phyloP scores from a whole-genome alignment of 2,329 filamentous ascomycete genomes.

The Verticillium albo-atrum region DNA sequence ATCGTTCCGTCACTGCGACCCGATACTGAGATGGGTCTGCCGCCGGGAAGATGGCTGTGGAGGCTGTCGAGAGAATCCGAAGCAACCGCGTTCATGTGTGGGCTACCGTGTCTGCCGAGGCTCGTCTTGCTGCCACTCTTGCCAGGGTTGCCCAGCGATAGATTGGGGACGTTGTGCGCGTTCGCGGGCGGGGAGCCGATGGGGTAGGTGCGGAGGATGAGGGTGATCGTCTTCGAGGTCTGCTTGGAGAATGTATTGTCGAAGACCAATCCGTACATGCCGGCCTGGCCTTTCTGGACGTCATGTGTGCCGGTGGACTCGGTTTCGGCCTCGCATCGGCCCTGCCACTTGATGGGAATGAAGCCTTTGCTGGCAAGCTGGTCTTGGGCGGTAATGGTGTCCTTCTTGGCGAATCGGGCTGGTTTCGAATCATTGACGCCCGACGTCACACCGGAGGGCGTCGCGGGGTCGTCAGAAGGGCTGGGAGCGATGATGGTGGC shows the following conservation, averaged over 20 bases:
- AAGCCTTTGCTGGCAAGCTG: constrained; percentile 64
- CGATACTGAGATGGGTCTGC: constrained; percentile 44
- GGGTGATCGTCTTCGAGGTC: constrained; percentile 88
- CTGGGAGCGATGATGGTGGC: constrained; percentile 42
- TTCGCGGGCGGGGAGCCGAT: constrained; percentile 74
- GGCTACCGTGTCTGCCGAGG: constrained; percentile 43
- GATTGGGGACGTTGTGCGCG: constrained; percentile 58
- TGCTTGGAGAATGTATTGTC: constrained; percentile 99
- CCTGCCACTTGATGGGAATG: constrained; percentile 75
- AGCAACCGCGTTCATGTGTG: constrained; percentile 36
- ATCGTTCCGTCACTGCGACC: constrained; percentile 44
- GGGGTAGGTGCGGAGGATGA: constrained; percentile 91
- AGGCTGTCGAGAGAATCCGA: constrained; percentile 59
- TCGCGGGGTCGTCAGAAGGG: constrained; percentile 36
- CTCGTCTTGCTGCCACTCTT: constrained; percentile 40
- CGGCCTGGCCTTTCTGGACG: constrained; percentile 67
- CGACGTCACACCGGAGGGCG: constrained; percentile 42
- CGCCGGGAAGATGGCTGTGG: constrained; percentile 42
- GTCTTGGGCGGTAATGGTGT: constrained; percentile 56
- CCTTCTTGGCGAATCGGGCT: constrained; percentile 48
- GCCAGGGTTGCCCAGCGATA: constrained; percentile 22
- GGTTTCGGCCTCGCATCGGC: constrained; percentile 95
- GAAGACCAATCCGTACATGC: constrained; percentile 95
- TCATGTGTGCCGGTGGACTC: constrained; percentile 88
- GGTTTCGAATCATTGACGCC: constrained; percentile 39